Evolutionary conservation across 1,284 basidiomycete genomes (phyloP), one percentile per base, ranked within the genome.

Genomic region (Ceraceosorus guamensis): DNA sequence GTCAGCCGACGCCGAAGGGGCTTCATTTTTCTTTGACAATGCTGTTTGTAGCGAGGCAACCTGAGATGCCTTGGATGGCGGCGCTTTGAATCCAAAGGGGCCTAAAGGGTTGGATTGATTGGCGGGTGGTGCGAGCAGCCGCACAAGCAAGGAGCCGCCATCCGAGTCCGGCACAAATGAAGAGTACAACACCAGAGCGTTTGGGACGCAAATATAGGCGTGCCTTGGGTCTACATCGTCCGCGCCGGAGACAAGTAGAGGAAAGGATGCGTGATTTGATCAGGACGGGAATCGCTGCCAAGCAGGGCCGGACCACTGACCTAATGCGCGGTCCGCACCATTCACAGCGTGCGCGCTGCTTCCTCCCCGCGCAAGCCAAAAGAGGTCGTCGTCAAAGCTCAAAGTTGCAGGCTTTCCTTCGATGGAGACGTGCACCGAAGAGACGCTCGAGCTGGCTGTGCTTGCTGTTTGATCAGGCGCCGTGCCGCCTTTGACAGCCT

Each of bases 121-220:
- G 5, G 57, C 48, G 16, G 62, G 62, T 14, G 70, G 70, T 1
- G 70, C 63, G 4, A 72, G 51, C 11, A 69, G 52, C 5, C 68
- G 62, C 6, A 72, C 57, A n/a, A 67, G 61, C 14, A 70, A 63
- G 31, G 68, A 68, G 37, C 66, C 70, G 14, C 70, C 70, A 51
- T 72, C 70, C 16, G 63, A 65, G 56, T 72, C 70, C 13, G 65
- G 53, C 7, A 72, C 67, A 46, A 70, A 69, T 10, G 68, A 67
- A 2, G 65, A 58, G 46, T 67, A 59, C 45, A 72, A 63, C 5
- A 72, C 62, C 10, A 70, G 57, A 6, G 57, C 45, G 16, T 63
- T 49, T 6, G 70, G 68, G 2, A 70, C 61, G 31, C 63, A 59
- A 24, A 68, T 51, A 30, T 65, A 58, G 0, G 68, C 63, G 37